Conservation (phyloP, 2,329 filamentous ascomycete genomes). For the Ophiostoma pallidulum region DNA sequence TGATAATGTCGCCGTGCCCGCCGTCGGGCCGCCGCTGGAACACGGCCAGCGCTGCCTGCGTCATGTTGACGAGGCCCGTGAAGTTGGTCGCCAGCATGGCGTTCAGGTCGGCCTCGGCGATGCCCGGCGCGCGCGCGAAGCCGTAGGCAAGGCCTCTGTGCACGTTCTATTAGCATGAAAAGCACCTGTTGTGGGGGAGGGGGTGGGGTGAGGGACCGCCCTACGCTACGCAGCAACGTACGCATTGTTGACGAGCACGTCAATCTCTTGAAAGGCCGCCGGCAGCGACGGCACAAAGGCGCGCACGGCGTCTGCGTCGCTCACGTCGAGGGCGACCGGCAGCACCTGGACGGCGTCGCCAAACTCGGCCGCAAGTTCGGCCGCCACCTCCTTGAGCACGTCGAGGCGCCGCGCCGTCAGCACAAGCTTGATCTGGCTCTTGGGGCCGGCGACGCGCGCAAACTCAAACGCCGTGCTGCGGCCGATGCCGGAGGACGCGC, state of each 20-base stretch:
- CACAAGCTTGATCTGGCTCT: slow-evolving; percentile 61
- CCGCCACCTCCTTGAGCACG: slow-evolving; percentile 63
- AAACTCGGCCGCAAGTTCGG: slow-evolving; percentile 66
- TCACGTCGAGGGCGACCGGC: slow-evolving; percentile 79
- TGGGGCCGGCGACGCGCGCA: slow-evolving; percentile 67
- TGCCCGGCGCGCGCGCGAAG: slow-evolving; percentile 74
- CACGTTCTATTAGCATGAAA: not conserved
- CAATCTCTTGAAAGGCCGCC: slow-evolving; percentile 71
- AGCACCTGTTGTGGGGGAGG: too few relatives aligned
- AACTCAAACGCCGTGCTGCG: slow-evolving; percentile 80
- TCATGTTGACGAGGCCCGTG: slow-evolving; percentile 91
- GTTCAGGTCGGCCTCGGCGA: slow-evolving; percentile 71
- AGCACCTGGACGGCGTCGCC: slow-evolving; percentile 80
- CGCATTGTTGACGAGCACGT: slow-evolving; percentile 95
- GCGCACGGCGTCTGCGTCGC: slow-evolving; percentile 63
- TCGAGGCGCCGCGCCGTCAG: slow-evolving; percentile 83
- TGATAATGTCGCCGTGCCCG: slow-evolving; percentile 87
- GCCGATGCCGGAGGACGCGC: slow-evolving; percentile 89
- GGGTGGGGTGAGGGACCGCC: too few relatives aligned
- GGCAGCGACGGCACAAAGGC: slow-evolving; percentile 66
- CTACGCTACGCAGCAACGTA: too few relatives aligned
- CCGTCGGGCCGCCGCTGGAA: slow-evolving; percentile 63
- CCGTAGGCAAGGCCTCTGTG: slow-evolving; percentile 77
- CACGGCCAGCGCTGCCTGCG: slow-evolving; percentile 76
- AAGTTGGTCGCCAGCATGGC: slow-evolving; percentile 91